These are phyloP conservation scores for Nannizziopsis arthrosporioides DNA, from an alignment of 2,329 filamentous ascomycete genomes.

Conservation along the genomic window DNA sequence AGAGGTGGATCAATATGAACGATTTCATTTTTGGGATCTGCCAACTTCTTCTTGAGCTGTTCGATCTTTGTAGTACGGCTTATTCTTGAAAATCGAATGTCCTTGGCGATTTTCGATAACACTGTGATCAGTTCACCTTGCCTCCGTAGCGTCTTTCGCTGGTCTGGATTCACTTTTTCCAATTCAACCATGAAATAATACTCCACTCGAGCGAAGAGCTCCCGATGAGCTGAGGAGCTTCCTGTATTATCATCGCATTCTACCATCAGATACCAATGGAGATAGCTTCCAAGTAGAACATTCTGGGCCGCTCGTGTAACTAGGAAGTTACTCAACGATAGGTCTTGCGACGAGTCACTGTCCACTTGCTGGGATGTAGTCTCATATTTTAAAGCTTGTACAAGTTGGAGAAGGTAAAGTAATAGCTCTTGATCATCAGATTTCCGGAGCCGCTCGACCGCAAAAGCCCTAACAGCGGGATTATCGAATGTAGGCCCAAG, in stretches of 20 bases:
- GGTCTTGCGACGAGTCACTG: conserved; percentile 57
- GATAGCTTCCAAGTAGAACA: conserved; percentile 82
- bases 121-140: conserved; percentile 85
- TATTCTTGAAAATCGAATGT: conserved; percentile 70
- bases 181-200: conserved; percentile 93
- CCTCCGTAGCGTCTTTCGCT: conserved; percentile 62
- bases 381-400: conserved; percentile 92
- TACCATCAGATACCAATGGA: conserved; percentile 98
- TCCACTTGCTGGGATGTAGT: conserved; percentile 53
- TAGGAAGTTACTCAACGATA: conserved; percentile 77
- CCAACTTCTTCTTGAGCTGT: conserved; percentile 68
- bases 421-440: conserved; percentile 85
- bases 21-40: conserved; percentile 84
- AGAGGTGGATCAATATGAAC: conserved; percentile 71
- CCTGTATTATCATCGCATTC: conserved; percentile 77
- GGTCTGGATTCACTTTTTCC: conserved; percentile 60
- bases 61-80: conserved; percentile 72
- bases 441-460: conserved; percentile 81
- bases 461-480: conserved; percentile 75
- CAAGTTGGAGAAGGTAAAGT: conserved; percentile 82
- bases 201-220: conserved; percentile 82
- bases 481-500: conserved; percentile 89
- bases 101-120: conserved; percentile 75
- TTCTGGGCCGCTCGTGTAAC: conserved; percentile 80
- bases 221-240: conserved; percentile 61